Conservation (phyloP, 768 basidiomycete species). For the Xerocomus brunneocitrinus region DNA sequence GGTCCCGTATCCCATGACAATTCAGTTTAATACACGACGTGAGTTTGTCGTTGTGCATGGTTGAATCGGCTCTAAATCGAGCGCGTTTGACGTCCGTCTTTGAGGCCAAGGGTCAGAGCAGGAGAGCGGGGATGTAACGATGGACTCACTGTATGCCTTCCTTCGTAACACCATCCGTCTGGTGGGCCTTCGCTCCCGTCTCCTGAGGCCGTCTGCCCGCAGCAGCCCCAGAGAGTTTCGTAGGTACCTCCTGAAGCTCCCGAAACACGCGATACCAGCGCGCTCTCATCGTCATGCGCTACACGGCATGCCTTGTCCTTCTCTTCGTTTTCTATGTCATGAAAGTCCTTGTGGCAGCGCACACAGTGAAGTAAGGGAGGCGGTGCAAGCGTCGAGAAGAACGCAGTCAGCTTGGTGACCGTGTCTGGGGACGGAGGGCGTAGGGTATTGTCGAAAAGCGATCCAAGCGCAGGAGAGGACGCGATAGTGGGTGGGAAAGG, state of each 20-base stretch:
- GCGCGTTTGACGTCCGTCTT: conserved; percentile 74
- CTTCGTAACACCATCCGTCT: conserved; percentile 86
- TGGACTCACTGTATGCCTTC: conserved; percentile 57
- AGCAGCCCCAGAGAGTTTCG: conserved; percentile 69
- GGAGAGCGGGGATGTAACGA: neutral
- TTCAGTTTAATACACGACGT: conserved; percentile 51
- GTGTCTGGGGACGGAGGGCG: conserved; percentile 33
- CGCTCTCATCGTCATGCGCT: conserved; percentile 77
- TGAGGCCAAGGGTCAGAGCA: neutral
- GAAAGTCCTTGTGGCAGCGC: conserved; percentile 67
- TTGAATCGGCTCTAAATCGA: conserved; percentile 74
- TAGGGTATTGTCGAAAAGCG: conserved; percentile 4
- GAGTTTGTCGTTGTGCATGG: conserved; percentile 60
- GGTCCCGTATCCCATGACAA: conserved; percentile 44
- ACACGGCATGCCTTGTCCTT: conserved; percentile 64
- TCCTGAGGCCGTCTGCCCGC: conserved; percentile 65
- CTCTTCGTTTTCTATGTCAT: conserved; percentile 61
- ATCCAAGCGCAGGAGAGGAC: conserved; percentile 13
- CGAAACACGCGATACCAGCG: conserved; percentile 61
- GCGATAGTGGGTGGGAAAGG: conserved; percentile 1
- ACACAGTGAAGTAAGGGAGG: conserved; percentile 71
- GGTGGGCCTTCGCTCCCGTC: conserved; percentile 80
- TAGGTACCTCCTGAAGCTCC: conserved; percentile 25
- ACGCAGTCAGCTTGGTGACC: conserved; percentile 46
- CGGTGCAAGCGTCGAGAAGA: conserved; percentile 59